phyloP scores from a whole-genome alignment of 176 grass and related monocot genomes.

The Oryza rufipogon region DNA sequence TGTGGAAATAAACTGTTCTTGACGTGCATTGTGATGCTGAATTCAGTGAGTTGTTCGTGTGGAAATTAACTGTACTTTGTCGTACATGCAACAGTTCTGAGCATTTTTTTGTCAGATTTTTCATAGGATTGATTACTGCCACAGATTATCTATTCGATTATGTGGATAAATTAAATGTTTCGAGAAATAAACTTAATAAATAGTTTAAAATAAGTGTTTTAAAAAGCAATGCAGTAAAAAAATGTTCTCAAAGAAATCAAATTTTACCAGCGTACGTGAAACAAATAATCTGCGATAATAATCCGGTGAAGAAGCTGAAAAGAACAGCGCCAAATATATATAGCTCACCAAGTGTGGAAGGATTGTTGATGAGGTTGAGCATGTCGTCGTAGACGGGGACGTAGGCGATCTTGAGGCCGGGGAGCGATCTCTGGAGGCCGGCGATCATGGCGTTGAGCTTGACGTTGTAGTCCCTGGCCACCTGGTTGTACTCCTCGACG shows the following conservation, averaged over 20 bases:
- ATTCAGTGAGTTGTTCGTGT: not conserved
- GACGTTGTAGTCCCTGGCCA: constrained; percentile 69
- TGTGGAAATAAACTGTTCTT: not conserved
- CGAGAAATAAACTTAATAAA: too few relatives aligned
- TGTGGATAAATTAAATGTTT: too few relatives aligned
- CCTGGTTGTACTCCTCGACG: constrained; percentile 70
- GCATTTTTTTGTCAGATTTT: not conserved
- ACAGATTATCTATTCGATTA: too few relatives aligned
- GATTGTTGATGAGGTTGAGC: constrained; percentile 57
- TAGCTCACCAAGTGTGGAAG: constrained; percentile 54
- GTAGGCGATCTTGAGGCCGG: constrained; percentile 51
- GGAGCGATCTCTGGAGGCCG: constrained; percentile 6
- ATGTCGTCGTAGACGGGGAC: constrained; percentile 52
- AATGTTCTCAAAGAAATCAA: too few relatives aligned
- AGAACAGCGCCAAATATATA: too few relatives aligned
- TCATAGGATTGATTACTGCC: too few relatives aligned
- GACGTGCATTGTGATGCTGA: not conserved
- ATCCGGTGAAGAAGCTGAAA: too few relatives aligned
- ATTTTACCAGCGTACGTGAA: too few relatives aligned
- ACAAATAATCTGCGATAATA: too few relatives aligned
- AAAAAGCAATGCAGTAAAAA: too few relatives aligned
- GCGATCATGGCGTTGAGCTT: constrained; percentile 65
- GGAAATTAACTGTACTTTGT: not conserved
- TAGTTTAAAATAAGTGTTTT: too few relatives aligned
- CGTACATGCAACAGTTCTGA: not conserved